phyloP scores from a whole-genome alignment of 1,284 basidiomycete species.

The Apiotrichum sp. region DNA sequence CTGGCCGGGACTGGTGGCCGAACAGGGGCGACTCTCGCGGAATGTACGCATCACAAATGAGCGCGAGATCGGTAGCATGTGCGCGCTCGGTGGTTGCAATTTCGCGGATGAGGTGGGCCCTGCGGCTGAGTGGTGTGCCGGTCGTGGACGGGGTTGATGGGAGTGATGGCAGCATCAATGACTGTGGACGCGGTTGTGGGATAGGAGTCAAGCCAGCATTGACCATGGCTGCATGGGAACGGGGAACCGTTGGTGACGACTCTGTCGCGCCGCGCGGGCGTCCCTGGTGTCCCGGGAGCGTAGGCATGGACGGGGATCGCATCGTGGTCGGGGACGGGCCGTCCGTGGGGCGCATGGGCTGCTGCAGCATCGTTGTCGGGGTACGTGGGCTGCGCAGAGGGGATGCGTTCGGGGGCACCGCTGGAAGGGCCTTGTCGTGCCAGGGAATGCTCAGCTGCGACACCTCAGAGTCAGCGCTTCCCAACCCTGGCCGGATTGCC shows the following conservation, averaged over 20 bases:
- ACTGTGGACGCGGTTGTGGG: conserved; percentile 5
- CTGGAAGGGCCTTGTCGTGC: conserved; percentile 3
- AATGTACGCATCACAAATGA: conserved; percentile 78
- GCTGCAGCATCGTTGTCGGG: background rate
- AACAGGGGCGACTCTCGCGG: conserved; percentile 8
- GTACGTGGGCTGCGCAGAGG: background rate
- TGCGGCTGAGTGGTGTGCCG: conserved; percentile 54
- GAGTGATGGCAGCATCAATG: conserved; percentile 10
- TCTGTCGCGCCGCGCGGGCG: conserved; percentile 3
- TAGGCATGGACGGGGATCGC: conserved; percentile 1
- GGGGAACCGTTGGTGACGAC: conserved; percentile 1
- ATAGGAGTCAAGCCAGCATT: background rate
- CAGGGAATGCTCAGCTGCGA: background rate
- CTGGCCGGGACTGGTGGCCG: conserved; percentile 20
- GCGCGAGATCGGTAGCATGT: conserved; percentile 78
- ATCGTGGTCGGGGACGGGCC: background rate
- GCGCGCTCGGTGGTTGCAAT: conserved; percentile 75
- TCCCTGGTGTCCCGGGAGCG: background rate
- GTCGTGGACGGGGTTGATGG: conserved; percentile 10
- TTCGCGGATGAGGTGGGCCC: conserved; percentile 76
- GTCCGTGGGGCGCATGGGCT: background rate
- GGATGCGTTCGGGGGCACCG: background rate
- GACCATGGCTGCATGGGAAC: conserved; percentile 6
- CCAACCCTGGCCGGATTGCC: background rate
- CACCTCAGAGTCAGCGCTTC: background rate